phyloP scores from a whole-genome alignment of 257 asterid genomes.

The Petunia secreta region DNA sequence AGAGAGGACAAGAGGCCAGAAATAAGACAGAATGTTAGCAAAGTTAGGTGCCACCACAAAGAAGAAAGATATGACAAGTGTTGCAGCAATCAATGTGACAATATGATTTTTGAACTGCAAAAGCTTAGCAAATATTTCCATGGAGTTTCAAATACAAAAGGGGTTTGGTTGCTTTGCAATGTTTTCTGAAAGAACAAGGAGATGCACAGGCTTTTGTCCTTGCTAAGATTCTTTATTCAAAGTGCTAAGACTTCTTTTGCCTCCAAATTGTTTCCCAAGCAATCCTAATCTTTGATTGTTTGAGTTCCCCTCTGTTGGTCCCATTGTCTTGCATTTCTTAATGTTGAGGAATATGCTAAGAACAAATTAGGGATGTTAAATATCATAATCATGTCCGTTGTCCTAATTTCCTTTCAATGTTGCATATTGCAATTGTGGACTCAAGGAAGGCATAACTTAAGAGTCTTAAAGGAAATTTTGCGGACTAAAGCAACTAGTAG shows the following conservation, averaged over 20 bases:
- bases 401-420: background rate
- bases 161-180: no score
- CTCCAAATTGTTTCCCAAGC: constrained; percentile 24
- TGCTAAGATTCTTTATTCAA: constrained; percentile 41
- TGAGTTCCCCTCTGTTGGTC: background rate
- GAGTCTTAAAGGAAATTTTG: background rate
- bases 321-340: background rate
- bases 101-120: constrained; percentile 38
- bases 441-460: background rate
- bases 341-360: background rate
- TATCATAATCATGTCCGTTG: no score
- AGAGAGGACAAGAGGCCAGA: constrained; percentile 66
- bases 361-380: background rate
- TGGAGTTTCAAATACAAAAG: background rate
- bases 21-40: constrained; percentile 41
- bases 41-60: constrained; percentile 35
- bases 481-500: background rate
- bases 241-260: constrained; percentile 12
- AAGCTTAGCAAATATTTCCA: constrained; percentile 48
- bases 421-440: background rate
- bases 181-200: constrained; percentile 1
- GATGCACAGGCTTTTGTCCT: constrained; percentile 3
- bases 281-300: constrained; percentile 26
- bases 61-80: constrained; percentile 35
- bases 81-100: constrained; percentile 35